Conservation (phyloP, 352 stramenopile species). For the Phytophthora citricola region DNA sequence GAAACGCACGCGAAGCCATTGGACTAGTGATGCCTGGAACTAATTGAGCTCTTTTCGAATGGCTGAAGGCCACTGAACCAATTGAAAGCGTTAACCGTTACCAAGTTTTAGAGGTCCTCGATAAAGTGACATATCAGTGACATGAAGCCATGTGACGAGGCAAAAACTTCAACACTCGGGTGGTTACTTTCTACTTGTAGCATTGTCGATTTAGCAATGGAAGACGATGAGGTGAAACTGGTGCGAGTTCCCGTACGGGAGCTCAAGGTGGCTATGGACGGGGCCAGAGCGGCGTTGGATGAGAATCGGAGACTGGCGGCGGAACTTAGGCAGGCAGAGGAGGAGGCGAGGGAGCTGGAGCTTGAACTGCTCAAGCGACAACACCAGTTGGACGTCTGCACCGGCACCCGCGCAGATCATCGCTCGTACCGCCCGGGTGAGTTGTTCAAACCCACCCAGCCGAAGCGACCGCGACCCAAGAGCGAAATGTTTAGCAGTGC, state of each 20-base stretch:
- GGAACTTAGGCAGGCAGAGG: conserved; percentile 45
- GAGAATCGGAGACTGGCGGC: conserved; percentile 43
- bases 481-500: conserved; percentile 45
- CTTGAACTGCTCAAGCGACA: conserved; percentile 54
- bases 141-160: conserved; percentile 38
- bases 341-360: conserved; percentile 50
- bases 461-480: conserved; percentile 52
- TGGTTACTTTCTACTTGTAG: not conserved
- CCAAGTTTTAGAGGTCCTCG: no score
- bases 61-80: conserved; percentile 16
- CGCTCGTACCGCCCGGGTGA: conserved; percentile 15
- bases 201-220: conserved; percentile 2
- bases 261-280: conserved; percentile 42
- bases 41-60: conserved; percentile 26
- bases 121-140: not conserved
- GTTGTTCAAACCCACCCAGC: conserved; percentile 14
- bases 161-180: conserved; percentile 22
- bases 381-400: conserved; percentile 61
- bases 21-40: not conserved
- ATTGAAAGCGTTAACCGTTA: not conserved
- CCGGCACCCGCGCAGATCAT: conserved; percentile 38
- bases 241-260: conserved; percentile 51
- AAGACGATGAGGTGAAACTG: conserved; percentile 39
- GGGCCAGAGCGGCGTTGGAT: conserved; percentile 33
- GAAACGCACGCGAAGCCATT: conserved; percentile 45